Evolutionary conservation across 352 stramenopile species (phyloP), one percentile per base, ranked within the genome.

Genomic region (Aphanomyces astaci): DNA sequence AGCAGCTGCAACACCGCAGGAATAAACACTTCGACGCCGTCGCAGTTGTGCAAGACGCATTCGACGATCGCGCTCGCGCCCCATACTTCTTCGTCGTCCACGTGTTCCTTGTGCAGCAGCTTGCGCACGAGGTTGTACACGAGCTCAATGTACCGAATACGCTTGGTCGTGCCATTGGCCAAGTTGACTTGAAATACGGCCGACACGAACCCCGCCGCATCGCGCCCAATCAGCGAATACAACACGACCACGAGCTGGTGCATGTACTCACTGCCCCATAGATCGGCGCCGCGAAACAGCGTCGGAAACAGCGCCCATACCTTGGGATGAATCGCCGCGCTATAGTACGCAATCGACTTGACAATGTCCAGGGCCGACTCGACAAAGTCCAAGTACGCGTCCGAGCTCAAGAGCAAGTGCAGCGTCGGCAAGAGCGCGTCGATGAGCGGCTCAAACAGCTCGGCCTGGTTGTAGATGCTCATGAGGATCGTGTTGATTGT

Each of bases 31-130:
- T 94, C 86, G 45, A 94, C 75, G 57, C 81, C 81, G 45, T 92
- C 90, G 24, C 87, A 73, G 75, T 94, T 94, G 76, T 92, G 83
- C 64, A 94, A 70, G 43, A 94, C 74, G 68, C 82, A 89, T 72
- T 89, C 90, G 19, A 91, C 71, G 52, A 91, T 67, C 5, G 82
- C 82, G 54, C 80, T 88, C 7, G 82, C 84, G 28, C 81, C 84
- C 43, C 79, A 87, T 24, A 91, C 60, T 65, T 92, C 86, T 25
- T 89, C 75, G 63, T 91, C 84, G 73, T 91, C 79, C 40, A 78
- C 73, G 31, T 63, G 74, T 36, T 78, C 55, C 69, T 85, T 84
- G 36, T 57, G 30, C 13, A 94, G 78, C 15, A 90, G 78, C 17
- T 75, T 77, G 66, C 88, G 88, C n/a, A 82, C 82, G 77, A 92